A percentile compares a stretch with the other conserved stretches of the same genome.
Conservation (phyloP, 495 filamentous ascomycete species). For the Hyaloscypha variabilis region DNA sequence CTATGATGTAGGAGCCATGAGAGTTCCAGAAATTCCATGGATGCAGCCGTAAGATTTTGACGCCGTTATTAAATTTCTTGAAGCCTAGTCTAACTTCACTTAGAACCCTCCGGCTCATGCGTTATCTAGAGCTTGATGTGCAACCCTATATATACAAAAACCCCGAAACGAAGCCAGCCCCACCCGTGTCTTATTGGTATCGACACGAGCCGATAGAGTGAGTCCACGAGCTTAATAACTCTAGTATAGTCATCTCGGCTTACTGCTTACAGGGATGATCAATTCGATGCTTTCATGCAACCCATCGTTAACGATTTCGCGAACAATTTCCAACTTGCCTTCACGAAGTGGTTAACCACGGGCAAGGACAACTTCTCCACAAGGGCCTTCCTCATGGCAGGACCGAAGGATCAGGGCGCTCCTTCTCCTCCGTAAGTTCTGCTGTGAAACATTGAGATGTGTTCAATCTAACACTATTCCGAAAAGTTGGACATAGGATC, state of each 20-base stretch:
- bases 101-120: slow-evolving; percentile 1
- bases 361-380: background rate
- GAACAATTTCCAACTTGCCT: background rate
- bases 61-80: background rate
- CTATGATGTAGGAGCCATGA: slow-evolving; percentile 12
- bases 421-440: background rate
- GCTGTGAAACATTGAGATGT: background rate
- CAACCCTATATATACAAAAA: too few species aligned
- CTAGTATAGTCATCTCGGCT: background rate
- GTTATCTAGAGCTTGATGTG: background rate
- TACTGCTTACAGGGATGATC: background rate
- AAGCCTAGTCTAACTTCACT: slow-evolving; percentile 2
- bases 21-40: background rate
- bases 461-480: background rate
- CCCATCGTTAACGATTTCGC: background rate
- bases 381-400: slow-evolving; percentile 2
- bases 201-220: background rate
- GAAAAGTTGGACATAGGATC: slow-evolving; percentile 4
- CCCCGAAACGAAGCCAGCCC: background rate
- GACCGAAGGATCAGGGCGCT: background rate
- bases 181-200: background rate
- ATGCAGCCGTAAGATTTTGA: slow-evolving; percentile 7
- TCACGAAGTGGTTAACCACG: background rate
- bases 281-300: slow-evolving; percentile 2
- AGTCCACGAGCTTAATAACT: background rate